Base-by-base conservation (phyloP, 768 basidiomycete species). In the Hericium rajendrae region DNA sequence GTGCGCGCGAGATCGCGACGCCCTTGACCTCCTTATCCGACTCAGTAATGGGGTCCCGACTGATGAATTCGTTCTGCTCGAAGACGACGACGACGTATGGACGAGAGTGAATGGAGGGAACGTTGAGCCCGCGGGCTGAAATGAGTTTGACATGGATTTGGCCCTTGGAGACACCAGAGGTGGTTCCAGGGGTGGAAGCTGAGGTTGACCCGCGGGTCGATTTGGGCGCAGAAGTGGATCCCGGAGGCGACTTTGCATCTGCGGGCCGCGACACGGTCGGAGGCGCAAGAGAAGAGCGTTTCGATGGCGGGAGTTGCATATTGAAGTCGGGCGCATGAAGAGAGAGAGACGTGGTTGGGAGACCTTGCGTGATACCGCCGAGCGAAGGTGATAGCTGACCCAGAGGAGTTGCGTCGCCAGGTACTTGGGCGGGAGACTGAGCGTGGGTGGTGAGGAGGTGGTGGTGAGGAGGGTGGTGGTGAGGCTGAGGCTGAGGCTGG, bases 51-150 rank as follows among this genome's bases (percentile, higher is more conserved):
- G 93, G 91, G 70, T 95, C 91, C 48, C 97, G 77, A 64, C 85
- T 86, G 70, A 99, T 86, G 68, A 97, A 99, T 73, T 99, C 97
- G 78, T 93, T 97, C 72, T 98, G 90, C 76, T 99, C 97, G 72
- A 97, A 99, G 71, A 94, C 89, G 64, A 94, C 94, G 69, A 98
- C 94, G 65, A 94, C 90, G 70, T 99, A 98, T 16, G 94, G 91
- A 0, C 84, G 78, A 3, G 88, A 83, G 60, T 76, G 69, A 46
- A 79, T 65, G 13, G 84, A 79, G 48, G 78, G 78, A 54, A 93
- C 86, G 61, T 84, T 84, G 69, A 99, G 85, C 10, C 80, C 82
- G 51, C 91, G 82, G 12, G 91, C 97, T 62, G 87, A 85, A 71
- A 99, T 92, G 68, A 99, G 84, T 73, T 98, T 98, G 72, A 99